These are phyloP conservation scores for Alternaria rosae DNA, from an alignment of 2,329 filamentous ascomycete genomes.

Conservation along the genomic window DNA sequence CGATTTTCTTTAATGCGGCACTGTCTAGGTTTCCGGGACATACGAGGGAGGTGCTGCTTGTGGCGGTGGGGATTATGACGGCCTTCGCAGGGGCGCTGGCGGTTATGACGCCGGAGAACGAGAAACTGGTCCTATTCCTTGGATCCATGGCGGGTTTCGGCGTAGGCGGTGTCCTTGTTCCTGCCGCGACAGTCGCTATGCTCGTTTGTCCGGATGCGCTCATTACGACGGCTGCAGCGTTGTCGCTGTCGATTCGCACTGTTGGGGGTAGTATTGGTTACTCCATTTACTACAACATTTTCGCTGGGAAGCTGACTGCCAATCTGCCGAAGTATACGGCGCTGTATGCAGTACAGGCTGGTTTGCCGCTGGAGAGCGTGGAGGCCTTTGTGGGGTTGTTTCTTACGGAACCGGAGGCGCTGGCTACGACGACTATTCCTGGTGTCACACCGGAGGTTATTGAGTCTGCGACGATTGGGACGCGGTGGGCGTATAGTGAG, in stretches of 20 bases:
- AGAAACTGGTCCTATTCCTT: constrained; percentile 36
- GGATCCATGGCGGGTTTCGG: constrained; percentile 48
- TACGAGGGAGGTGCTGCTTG: constrained; percentile 38
- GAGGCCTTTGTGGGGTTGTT: constrained; percentile 47
- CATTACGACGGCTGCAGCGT: constrained; percentile 48
- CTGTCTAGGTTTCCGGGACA: constrained; percentile 34
- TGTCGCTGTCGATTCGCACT: constrained; percentile 57
- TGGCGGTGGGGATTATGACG: constrained; percentile 43
- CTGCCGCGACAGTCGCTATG: constrained; percentile 45
- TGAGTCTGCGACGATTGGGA: constrained; percentile 33
- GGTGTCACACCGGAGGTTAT: constrained; percentile 42
- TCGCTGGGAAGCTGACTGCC: constrained; percentile 37
- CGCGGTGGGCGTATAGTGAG: constrained; percentile 41
- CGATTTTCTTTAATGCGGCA: constrained; percentile 38
- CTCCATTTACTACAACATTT: constrained; percentile 48
- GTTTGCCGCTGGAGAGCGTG: constrained; percentile 48
- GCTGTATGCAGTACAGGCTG: constrained; percentile 46
- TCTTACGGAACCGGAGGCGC: constrained; percentile 27
- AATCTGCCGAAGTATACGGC: constrained; percentile 37
- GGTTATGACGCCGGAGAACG: constrained; percentile 42
- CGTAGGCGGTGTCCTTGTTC: constrained; percentile 48
- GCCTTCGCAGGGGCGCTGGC: constrained; percentile 42
- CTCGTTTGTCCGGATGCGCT: constrained; percentile 43
- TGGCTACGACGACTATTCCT: constrained; percentile 21
- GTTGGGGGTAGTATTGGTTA: constrained; percentile 49